Conservation (phyloP, 116 monocot genomes). For the Posidonia oceanica region DNA sequence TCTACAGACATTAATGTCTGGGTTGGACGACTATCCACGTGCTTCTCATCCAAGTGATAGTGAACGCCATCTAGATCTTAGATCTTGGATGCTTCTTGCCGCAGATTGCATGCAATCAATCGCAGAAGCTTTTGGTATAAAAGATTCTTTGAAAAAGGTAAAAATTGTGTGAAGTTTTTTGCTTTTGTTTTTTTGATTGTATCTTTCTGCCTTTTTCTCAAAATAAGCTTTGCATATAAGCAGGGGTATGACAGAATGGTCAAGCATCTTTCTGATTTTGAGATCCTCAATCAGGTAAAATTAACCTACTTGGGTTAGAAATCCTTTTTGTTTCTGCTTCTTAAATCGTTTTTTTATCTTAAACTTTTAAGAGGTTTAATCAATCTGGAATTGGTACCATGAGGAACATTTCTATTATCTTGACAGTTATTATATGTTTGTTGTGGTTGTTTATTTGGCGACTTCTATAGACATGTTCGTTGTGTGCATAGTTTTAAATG, state of each 20-base stretch:
- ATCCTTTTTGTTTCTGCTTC: too few species aligned
- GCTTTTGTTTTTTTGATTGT: background rate
- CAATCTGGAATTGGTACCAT: too few species aligned
- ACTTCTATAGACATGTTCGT: too few species aligned
- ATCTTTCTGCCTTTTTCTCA: background rate
- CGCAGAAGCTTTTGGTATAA: slow-evolving; percentile 23
- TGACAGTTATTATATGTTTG: too few species aligned
- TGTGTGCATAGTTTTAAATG: too few species aligned
- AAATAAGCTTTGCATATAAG: background rate
- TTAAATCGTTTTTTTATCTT: background rate
- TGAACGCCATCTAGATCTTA: slow-evolving; percentile 84
- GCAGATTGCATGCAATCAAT: slow-evolving; percentile 84
- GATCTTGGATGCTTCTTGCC: slow-evolving; percentile 98
- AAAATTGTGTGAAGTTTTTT: background rate
- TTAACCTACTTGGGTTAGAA: background rate
- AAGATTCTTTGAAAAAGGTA: slow-evolving; percentile 49
- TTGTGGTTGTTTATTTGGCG: too few species aligned
- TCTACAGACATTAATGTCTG: slow-evolving; percentile 76
- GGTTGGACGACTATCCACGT: slow-evolving; percentile 96
- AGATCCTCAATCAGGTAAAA: slow-evolving; percentile 70
- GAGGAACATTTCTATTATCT: too few species aligned
- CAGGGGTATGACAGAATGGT: slow-evolving; percentile 58
- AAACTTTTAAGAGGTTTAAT: too few species aligned
- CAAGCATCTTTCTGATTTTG: slow-evolving; percentile 64
- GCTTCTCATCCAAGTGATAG: slow-evolving; percentile 92